Base-by-base conservation (phyloP, 768 basidiomycete species). In the Mycena leptocephala region DNA sequence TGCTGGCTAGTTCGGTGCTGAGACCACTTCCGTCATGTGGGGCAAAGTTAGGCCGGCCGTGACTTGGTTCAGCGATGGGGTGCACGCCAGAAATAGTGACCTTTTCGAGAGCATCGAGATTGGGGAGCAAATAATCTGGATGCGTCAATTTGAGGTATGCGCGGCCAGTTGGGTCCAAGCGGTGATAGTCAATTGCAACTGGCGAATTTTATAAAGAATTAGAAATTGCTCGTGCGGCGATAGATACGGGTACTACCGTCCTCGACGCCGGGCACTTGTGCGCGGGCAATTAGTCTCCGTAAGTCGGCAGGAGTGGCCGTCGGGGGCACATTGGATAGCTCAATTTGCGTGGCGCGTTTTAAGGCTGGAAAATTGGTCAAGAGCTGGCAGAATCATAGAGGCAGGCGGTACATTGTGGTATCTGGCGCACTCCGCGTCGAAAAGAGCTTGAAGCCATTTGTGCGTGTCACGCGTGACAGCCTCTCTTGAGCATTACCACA, bases 181-280 rank as follows among this genome's bases (percentile, higher is more conserved):
- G 89, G 46, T 87, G 78, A 79, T 96, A 94, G 66, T 92, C 86
- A 33, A 95, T 79, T 24, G 89, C 86, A 30, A 93, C 94, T 95
- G 75, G 22, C 4, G 35, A 18, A 26, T 66, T 39, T 2, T 18
- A 59, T 22, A n/a, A 79, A 30, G 70, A 28, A 67, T 39, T 18
- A 59, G 46, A 18, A 4, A 22, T 13, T 28, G 22, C 32, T 13
- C 22, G 16, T 2, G 1, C 6, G 33, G 22, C 24, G 26, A 63
- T n/a, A 46, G 28, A 69, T 14, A 63, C 33, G 58, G 13, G 59
- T 46, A 28, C n/a, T 64, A 90, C 90, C 86, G 76, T 91, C 84
- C 9, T 86, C 82, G 35, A 93, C 85, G 37, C 89, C 92, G 46
- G 87, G 82, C 26, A 91, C 81, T 37, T 85, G 85, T 32, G 85